Evolutionary conservation across 345 rosid species (phyloP).

Genomic region (Trapa bicornis): DNA sequence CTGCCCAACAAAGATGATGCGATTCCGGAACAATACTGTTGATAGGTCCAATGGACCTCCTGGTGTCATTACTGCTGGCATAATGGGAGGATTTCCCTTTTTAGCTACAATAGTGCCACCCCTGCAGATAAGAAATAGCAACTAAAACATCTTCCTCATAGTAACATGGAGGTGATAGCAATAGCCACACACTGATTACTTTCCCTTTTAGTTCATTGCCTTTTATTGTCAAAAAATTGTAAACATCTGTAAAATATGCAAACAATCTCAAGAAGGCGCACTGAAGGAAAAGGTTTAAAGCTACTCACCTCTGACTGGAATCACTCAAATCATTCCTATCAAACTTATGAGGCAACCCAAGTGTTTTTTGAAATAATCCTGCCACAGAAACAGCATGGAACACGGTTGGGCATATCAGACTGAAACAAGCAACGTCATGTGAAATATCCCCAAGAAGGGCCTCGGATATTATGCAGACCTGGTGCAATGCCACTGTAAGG

Average conservation of each 20-base stretch:
- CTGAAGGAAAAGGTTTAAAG: constrained; percentile 1
- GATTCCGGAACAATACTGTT: constrained; percentile 67
- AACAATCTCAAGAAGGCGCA: background rate
- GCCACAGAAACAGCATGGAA: constrained; percentile 9
- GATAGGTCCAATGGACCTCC: constrained; percentile 88
- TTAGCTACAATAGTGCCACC: constrained; percentile 36
- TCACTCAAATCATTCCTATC: constrained; percentile 21
- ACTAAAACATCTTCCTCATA: background rate
- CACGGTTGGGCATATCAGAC: background rate
- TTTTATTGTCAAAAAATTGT: background rate
- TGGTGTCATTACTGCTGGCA: constrained; percentile 82
- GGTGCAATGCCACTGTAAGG: too few species aligned
- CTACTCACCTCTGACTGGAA: constrained; percentile 34
- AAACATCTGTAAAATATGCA: background rate
- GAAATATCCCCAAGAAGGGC: background rate
- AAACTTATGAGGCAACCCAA: constrained; percentile 23
- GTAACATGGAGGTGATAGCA: background rate
- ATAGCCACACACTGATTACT: background rate
- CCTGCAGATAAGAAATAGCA: constrained; percentile 18
- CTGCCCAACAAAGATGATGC: constrained; percentile 82
- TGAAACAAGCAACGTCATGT: background rate
- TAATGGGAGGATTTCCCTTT: constrained; percentile 69
- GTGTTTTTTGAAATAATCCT: constrained; percentile 42
- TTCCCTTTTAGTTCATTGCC: background rate
- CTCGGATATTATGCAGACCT: background rate